Evolutionary conservation across 2,329 filamentous ascomycete species (phyloP).

Genomic region (Colletotrichum sp.): DNA sequence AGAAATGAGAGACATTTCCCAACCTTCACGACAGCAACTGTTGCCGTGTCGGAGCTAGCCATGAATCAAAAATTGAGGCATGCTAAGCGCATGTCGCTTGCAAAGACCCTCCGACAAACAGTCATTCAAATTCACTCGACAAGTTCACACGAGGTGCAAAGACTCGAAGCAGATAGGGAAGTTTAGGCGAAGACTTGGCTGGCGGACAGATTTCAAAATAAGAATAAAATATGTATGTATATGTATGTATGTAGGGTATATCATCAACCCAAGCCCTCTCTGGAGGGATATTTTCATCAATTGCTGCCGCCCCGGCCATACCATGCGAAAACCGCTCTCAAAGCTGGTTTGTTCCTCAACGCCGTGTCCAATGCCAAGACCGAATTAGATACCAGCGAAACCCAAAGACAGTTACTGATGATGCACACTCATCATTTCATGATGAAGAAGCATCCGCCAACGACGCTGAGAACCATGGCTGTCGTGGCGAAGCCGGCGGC

Average conservation of each 20-base stretch:
- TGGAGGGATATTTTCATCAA: not conserved
- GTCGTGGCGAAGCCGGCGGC: constrained; percentile 63
- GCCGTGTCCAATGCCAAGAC: not conserved
- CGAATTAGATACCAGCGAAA: not conserved
- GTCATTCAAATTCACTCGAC: not conserved
- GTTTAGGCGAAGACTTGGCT: not conserved
- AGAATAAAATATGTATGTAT: not conserved
- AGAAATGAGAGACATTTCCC: not conserved
- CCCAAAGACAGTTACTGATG: not conserved
- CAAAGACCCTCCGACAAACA: not conserved
- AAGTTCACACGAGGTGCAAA: not conserved
- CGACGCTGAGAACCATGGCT: constrained; percentile 50
- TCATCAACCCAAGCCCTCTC: constrained; percentile 1
- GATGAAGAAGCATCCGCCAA: constrained; percentile 57
- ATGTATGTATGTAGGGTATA: not conserved
- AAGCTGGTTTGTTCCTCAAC: not conserved
- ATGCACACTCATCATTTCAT: constrained; percentile 33
- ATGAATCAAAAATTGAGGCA: not conserved
- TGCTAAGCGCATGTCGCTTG: not conserved
- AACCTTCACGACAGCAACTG: not conserved
- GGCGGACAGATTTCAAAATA: not conserved
- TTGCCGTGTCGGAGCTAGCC: not conserved
- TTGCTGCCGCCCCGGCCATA: not conserved
- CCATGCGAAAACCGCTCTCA: constrained; percentile 11
- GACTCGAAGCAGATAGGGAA: not conserved